Base-by-base conservation (phyloP, 83 land plant genomes). In the Picea mariana region DNA sequence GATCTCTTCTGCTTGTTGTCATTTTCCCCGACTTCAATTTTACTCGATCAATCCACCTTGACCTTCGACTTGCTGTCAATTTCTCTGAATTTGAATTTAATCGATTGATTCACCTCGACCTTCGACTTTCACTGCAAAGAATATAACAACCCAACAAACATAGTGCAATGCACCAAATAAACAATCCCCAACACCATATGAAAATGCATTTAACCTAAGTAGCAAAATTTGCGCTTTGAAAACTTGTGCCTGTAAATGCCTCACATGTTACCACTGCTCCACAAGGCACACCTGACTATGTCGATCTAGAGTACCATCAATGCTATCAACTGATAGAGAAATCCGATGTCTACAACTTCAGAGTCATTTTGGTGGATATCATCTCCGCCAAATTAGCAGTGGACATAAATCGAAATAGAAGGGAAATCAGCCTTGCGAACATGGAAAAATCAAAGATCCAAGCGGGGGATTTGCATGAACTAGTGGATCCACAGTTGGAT, bases 201-300 rank as follows among this genome's bases (percentile, higher is more conserved):
- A n/a, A n/a, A n/a, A n/a, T n/a, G 31, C 31, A 31, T 31, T 31
- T 31, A 31, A 31, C 31, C 1, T 31, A 80, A 18, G 79, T 80
- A 9, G 81, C 67, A 17, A 79, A 80, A 21, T 80, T 80, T 31
- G 81, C 79, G 38, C 79, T 80, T 11, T 80, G 34, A 0, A 60
- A 38, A 26, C 38, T 31, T 5, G 40, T 63, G 77, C 26, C 81
- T 18, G 79, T 49, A 9, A 47, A 24, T 34, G 73, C 31, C 0
- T 9, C 75, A 3, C 82, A 81, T 40, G 13, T 81, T 31, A 31
- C 31, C 31, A 31, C 1, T 31, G 31, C 31, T 31, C 31, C 31
- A 31, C 31, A 31, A 31, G 31, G 31, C 31, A 31, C 31, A 31
- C 31, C 1, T 78, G 59, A 27, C 49, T 66, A 69, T 31, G 34